Percentiles rank a stretch among this genome's conserved stretches.
phyloP scores from a whole-genome alignment of 2,329 filamentous ascomycete species.

The Sclerotiophoma versabilis region DNA sequence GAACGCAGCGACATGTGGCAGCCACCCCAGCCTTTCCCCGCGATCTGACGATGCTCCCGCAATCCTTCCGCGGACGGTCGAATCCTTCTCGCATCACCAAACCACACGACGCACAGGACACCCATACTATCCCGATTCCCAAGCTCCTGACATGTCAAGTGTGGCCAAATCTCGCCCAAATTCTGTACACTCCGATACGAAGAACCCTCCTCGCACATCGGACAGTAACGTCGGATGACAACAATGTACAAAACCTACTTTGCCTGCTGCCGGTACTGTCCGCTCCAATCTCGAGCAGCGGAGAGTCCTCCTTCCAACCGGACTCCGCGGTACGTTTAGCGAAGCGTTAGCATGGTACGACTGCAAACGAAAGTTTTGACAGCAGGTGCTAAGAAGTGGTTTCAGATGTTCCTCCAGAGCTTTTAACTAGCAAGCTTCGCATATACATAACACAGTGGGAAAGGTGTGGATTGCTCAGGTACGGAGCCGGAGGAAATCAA shows the following conservation, averaged over 20 bases:
- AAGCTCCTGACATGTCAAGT: background rate
- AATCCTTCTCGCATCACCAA: conserved; percentile 7
- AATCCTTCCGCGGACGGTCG: conserved; percentile 15
- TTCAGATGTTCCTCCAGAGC: background rate
- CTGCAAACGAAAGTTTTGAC: conserved; percentile 6
- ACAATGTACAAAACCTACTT: background rate
- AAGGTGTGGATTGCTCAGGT: background rate
- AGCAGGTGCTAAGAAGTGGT: conserved; percentile 1
- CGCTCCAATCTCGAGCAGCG: conserved; percentile 2
- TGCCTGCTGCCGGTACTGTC: background rate
- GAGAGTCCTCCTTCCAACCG: background rate
- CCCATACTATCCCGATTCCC: too few species aligned
- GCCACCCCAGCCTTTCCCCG: conserved; percentile 6
- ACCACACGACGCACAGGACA: background rate
- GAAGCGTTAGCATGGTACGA: background rate
- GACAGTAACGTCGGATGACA: background rate
- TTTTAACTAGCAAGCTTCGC: conserved; percentile 6
- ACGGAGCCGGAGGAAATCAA: background rate
- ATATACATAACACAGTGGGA: background rate
- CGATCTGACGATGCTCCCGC: conserved; percentile 10
- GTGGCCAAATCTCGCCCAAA: background rate
- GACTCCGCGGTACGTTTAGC: background rate
- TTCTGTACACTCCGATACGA: background rate
- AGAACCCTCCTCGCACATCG: background rate
- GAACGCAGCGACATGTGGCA: conserved; percentile 2